phyloP scores from a whole-genome alignment of 441 rosid genomes.

The Aleurites moluccanus region DNA sequence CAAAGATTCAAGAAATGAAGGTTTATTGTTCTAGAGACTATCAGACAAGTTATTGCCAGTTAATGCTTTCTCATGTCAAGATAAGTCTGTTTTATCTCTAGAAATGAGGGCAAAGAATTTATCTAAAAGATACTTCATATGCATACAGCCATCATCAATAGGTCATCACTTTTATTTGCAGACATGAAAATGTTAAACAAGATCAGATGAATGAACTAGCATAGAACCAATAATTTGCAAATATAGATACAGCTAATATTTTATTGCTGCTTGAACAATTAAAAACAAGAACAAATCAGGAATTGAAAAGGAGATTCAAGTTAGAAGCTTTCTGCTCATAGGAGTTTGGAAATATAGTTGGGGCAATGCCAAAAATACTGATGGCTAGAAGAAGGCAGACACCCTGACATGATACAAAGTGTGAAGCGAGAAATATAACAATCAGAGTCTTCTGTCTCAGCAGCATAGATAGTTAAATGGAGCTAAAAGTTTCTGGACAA shows the following conservation, averaged over 20 bases:
- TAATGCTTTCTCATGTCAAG: too few relatives aligned
- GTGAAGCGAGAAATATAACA: background rate
- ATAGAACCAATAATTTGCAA: background rate
- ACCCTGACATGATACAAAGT: background rate
- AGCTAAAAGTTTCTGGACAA: background rate
- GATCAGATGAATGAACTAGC: background rate
- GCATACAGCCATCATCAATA: background rate
- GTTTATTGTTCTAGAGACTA: background rate
- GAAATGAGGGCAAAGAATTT: constrained; percentile 1
- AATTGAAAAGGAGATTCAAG: background rate
- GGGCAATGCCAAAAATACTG: background rate
- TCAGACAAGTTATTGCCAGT: constrained; percentile 4
- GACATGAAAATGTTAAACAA: background rate
- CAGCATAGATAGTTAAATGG: background rate
- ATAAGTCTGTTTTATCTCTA: background rate
- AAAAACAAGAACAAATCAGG: background rate
- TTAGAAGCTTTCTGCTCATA: background rate
- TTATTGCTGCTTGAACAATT: background rate
- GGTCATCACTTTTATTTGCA: background rate
- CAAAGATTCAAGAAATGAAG: constrained; percentile 6
- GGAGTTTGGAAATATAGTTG: background rate
- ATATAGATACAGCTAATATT: background rate
- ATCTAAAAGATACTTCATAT: background rate
- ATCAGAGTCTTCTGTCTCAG: background rate
- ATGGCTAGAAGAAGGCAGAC: background rate